phyloP scores from a whole-genome alignment of 345 rosid genomes.

The Corymbia maculata region DNA sequence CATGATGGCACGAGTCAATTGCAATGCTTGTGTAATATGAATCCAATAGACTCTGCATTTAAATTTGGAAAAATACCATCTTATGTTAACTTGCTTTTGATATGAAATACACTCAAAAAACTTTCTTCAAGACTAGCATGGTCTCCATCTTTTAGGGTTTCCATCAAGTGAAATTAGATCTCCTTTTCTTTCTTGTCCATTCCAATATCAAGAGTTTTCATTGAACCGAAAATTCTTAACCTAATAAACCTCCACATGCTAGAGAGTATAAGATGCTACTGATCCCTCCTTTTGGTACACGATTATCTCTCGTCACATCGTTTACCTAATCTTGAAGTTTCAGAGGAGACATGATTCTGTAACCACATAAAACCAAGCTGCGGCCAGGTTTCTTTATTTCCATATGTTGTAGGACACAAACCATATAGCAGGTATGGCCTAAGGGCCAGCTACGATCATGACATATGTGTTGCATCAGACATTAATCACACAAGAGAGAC shows the following conservation, averaged over 20 bases:
- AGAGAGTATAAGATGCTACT: neutral
- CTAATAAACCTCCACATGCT: neutral
- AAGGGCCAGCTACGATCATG: neutral
- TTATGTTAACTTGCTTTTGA: neutral
- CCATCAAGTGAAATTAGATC: neutral
- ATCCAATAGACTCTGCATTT: neutral
- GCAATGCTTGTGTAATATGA: neutral
- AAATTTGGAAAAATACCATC: neutral
- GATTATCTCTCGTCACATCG: neutral
- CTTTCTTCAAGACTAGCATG: neutral
- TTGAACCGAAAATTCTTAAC: neutral
- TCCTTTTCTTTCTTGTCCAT: neutral
- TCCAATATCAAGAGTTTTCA: neutral
- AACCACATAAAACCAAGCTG: neutral
- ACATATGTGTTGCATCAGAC: neutral
- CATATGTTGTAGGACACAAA: neutral
- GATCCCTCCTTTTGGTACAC: neutral
- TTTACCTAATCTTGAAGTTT: neutral
- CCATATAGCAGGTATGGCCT: neutral
- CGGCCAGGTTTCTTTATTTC: neutral
- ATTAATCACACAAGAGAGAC: neutral
- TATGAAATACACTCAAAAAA: neutral
- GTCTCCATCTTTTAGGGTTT: neutral
- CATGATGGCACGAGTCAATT: fast-evolving
- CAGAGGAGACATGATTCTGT: neutral